These are phyloP conservation scores for Lipomyces mesembrius DNA, from an alignment of 805 yeast genomes.

Conservation along the genomic window DNA sequence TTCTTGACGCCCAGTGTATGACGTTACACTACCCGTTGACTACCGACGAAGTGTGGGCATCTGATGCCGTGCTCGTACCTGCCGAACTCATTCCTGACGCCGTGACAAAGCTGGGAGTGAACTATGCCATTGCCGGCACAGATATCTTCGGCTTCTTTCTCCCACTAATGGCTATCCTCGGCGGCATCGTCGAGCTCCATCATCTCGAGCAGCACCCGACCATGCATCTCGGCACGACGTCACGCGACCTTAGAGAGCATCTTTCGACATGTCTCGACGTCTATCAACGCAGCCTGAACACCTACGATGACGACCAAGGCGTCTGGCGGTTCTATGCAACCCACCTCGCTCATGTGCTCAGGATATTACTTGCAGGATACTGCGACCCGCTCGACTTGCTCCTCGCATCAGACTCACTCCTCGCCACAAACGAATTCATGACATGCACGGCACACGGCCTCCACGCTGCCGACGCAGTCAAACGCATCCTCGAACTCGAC, in stretches of 20 bases:
- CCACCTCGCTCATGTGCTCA: conserved; percentile 38
- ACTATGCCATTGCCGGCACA: conserved; percentile 42
- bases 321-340: conserved; percentile 30
- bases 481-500: conserved; percentile 39
- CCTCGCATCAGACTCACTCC: conserved; percentile 35
- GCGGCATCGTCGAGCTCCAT: conserved; percentile 41
- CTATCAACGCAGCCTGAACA: conserved; percentile 9
- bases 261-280: conserved; percentile 20
- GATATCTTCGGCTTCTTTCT: conserved; percentile 51
- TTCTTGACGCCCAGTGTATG: conserved; percentile 46
- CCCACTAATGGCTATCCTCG: conserved; percentile 47
- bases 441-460: conserved; percentile 40
- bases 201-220: conserved; percentile 41
- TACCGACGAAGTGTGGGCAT: conserved; percentile 44
- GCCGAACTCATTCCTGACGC: conserved; percentile 14
- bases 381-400: conserved; percentile 45
- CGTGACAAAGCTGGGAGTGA: conserved; percentile 35
- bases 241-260: conserved; percentile 20
- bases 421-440: conserved; percentile 37
- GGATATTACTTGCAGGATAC: conserved; percentile 40
- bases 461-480: conserved; percentile 40
- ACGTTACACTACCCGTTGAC: conserved; percentile 44
- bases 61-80: conserved; percentile 13
- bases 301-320: conserved; percentile 13
- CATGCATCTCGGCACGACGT: conserved; percentile 14